Base-by-base conservation (phyloP, 148 eudicot genomes). In the Limonium bicolor region DNA sequence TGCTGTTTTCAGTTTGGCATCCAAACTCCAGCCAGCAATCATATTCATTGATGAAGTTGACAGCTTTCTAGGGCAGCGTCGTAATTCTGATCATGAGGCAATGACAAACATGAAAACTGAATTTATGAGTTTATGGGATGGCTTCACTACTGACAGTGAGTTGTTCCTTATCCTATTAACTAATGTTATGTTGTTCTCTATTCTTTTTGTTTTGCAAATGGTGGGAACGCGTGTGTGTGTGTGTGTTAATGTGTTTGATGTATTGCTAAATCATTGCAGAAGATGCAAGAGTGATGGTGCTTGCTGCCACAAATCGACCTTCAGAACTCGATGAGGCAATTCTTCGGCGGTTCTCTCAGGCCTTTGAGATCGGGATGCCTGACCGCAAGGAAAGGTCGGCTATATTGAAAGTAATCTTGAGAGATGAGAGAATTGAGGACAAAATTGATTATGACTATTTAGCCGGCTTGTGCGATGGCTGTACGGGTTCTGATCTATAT, bases 231-330 rank as follows among this genome's bases (percentile, higher is more conserved):
- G 21, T 2, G 2, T 50, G 11, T n/a, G 38, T 16, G 21, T 7
- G 18, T 22, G 11, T 61, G 26, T 22, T 18, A 20, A 37, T 20
- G 18, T 26, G 8, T 27, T 23, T 46, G 9, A 24, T 20, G 18
- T 45, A 19, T 23, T 15, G 29, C 56, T 8, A 1, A 39, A 39
- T 39, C 1, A 23, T 43, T 65, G 67, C 53, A 80, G 99, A 80
- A 41, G 68, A 80, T 69, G 93, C 93, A 19, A 69, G 95, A 46
- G 99, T 90, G 55, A 90, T 84, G 95, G 99, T 90, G 42, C 93
- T 90, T 56, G 93, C 87, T 60, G 99, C 99, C 11, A 90, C 95
- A 46, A 90, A 90, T 59, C 93, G 99, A 19, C 99, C 99, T 37
- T 78, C 87, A 28, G 93, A 90, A 51, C 95, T 90, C 49, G 99